phyloP scores from a whole-genome alignment of 805 yeast species.

The Starmerella floris region DNA sequence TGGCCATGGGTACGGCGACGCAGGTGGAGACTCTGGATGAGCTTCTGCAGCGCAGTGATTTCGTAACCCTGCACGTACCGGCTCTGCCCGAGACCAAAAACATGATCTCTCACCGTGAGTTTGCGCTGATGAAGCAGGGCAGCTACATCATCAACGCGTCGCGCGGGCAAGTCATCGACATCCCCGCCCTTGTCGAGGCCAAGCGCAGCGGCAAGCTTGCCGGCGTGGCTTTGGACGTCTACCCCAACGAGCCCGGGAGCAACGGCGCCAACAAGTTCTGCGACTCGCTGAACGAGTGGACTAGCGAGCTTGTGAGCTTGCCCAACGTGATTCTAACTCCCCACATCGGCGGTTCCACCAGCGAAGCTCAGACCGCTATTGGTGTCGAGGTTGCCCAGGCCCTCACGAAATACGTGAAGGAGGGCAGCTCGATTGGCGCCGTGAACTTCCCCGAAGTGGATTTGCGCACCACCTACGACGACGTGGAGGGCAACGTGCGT shows the following conservation, averaged over 20 bases:
- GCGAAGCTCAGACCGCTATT: constrained; percentile 95
- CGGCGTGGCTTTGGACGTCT: constrained; percentile 94
- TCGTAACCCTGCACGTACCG: constrained; percentile 88
- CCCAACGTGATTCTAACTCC: constrained; percentile 90
- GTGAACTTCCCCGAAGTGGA: constrained; percentile 98
- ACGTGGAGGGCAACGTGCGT: constrained; percentile 69
- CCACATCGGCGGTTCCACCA: constrained; percentile 98
- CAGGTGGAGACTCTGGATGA: constrained; percentile 81
- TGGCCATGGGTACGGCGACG: constrained; percentile 93
- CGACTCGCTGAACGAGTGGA: constrained; percentile 67
- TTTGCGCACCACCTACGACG: constrained; percentile 66
- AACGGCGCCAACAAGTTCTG: constrained; percentile 75
- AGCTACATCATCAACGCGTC: constrained; percentile 89
- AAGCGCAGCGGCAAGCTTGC: constrained; percentile 87
- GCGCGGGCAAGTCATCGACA: constrained; percentile 95
- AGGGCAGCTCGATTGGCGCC: constrained; percentile 88
- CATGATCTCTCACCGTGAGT: constrained; percentile 77
- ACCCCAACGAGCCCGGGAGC: constrained; percentile 93
- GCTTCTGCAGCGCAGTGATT: constrained; percentile 67
- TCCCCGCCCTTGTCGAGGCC: constrained; percentile 84
- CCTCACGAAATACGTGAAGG: constrained; percentile 81
- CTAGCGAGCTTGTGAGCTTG: constrained; percentile 63
- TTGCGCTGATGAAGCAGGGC: constrained; percentile 93
- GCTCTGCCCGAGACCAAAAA: constrained; percentile 85
- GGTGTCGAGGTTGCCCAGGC: constrained; percentile 90